Base-by-base conservation (phyloP, 768 basidiomycete genomes). In the Vararia minispora region DNA sequence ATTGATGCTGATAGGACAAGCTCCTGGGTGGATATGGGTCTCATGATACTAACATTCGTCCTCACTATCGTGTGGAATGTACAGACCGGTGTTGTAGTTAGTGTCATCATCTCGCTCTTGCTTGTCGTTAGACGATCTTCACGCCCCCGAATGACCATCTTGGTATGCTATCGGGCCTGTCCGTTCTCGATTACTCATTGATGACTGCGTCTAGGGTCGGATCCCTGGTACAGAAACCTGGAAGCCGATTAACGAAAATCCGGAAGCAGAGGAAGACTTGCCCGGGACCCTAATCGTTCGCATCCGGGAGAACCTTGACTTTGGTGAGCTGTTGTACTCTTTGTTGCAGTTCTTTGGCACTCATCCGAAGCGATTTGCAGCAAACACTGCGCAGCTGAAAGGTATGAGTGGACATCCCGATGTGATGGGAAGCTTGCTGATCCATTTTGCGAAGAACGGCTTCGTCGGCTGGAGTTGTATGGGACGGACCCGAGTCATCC, bases 321-420 rank as follows among this genome's bases (percentile, higher is more conserved):
- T 99, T 48, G 87, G 85, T 86, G 44, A 5, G 74, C 58, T 24
- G 30, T 37, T 33, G 8, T 12, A 12, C 8, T n/a, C 17, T 11
- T 13, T 29, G 9, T 30, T 8, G 33, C 4, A 20, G 18, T n/a
- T 12, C 13, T 20, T 37, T 32, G 18, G 23, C 28, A 42, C 29
- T 30, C 24, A 49, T 11, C 31, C 33, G 24, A 26, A 36, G 42
- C n/a, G 35, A 34, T 33, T 39, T 37, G 29, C 35, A 85, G 91
- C 94, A 10, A 99, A 99, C 55, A 92, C 92, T 16, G 85, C 90
- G 25, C 90, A 92, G 52, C 63, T 99, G 16, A 97, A 97, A 65
- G 91, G 82, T 76, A 48, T 24, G 55, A 37, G 17, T 22, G 11
- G 12, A 40, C 41, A 33, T 12, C 12, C 16, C 17, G 20, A 40